These are phyloP conservation scores for Ganoderma leucocontextum DNA, from an alignment of 1,284 basidiomycete genomes.

Conservation along the genomic window DNA sequence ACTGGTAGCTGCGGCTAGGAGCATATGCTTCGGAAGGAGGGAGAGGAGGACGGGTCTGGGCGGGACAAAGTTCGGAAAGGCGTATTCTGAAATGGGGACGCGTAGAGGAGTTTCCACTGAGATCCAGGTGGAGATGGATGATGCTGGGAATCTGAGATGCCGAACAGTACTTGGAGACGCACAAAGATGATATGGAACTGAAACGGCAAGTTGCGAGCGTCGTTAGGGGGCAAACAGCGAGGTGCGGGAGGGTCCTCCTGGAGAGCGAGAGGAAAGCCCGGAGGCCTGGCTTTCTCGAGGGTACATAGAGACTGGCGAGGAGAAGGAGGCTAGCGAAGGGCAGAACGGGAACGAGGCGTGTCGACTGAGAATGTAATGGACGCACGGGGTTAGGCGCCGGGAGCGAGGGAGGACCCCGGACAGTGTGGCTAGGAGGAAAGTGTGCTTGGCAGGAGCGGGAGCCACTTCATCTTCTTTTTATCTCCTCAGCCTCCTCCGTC, in stretches of 20 bases:
- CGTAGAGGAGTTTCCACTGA: constrained; percentile 16
- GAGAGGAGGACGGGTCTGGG: not conserved
- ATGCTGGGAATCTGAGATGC: constrained; percentile 33
- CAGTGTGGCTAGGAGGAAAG: constrained; percentile 18
- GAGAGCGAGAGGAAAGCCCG: not conserved
- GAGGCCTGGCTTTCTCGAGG: not conserved
- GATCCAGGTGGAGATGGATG: constrained; percentile 31
- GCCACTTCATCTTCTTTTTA: constrained; percentile 31
- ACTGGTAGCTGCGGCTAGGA: not conserved
- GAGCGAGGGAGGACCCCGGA: constrained; percentile 34
- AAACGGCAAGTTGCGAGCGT: constrained; percentile 33
- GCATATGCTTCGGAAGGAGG: constrained; percentile 9
- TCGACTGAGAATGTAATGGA: constrained; percentile 25
- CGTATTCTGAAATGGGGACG: constrained; percentile 18
- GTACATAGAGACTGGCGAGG: constrained; percentile 3
- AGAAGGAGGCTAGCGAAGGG: constrained; percentile 7
- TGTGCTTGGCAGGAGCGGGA: constrained; percentile 27
- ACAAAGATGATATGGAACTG: constrained; percentile 27
- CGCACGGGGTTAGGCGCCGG: constrained; percentile 35
- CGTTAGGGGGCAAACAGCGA: constrained; percentile 22
- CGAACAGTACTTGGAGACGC: constrained; percentile 17
- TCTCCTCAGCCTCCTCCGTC: constrained; percentile 32
- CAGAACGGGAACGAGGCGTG: constrained; percentile 8
- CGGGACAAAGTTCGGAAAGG: constrained; percentile 27
- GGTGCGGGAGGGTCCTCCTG: constrained; percentile 17